These are phyloP conservation scores for Fraxinus platypoda DNA, from an alignment of 305 asterid genomes.

Conservation along the genomic window DNA sequence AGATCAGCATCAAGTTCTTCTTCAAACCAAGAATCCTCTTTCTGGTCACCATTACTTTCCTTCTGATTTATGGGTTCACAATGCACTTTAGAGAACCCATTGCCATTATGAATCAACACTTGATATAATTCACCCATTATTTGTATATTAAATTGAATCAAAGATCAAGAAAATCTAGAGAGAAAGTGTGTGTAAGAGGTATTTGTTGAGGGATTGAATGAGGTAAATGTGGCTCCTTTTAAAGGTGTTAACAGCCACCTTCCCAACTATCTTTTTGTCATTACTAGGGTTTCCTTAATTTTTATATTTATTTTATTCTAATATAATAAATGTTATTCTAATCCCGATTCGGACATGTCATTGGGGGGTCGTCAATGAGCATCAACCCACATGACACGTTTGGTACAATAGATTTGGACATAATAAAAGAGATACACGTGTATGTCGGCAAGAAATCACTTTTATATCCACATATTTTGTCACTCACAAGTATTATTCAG, in stretches of 20 bases:
- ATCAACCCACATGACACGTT: neutral
- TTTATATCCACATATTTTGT: neutral
- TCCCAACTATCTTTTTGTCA: neutral
- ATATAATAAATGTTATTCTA: neutral
- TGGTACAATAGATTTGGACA: too few relatives aligned
- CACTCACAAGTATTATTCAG: too few relatives aligned
- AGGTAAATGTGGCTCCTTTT: neutral
- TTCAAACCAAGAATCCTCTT: slow-evolving; percentile 72
- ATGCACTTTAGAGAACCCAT: slow-evolving; percentile 49
- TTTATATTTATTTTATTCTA: neutral
- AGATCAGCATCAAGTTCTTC: slow-evolving; percentile 87
- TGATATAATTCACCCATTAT: slow-evolving; percentile 71
- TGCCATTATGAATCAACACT: slow-evolving; percentile 43
- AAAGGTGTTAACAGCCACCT: neutral
- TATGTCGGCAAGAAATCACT: neutral
- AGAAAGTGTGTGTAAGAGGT: slow-evolving; percentile 12
- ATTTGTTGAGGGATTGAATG: neutral
- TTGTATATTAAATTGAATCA: neutral
- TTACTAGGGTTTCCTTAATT: neutral
- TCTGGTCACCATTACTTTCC: slow-evolving; percentile 13
- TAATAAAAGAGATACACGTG: too few relatives aligned
- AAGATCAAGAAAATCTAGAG: neutral
- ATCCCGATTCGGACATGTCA: neutral
- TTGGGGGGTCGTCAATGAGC: neutral
- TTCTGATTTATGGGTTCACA: slow-evolving; percentile 30